A percentile compares a stretch with the other conserved stretches of the same genome.
phyloP scores from a whole-genome alignment of 495 filamentous ascomycete species.

The Niebla homalea region DNA sequence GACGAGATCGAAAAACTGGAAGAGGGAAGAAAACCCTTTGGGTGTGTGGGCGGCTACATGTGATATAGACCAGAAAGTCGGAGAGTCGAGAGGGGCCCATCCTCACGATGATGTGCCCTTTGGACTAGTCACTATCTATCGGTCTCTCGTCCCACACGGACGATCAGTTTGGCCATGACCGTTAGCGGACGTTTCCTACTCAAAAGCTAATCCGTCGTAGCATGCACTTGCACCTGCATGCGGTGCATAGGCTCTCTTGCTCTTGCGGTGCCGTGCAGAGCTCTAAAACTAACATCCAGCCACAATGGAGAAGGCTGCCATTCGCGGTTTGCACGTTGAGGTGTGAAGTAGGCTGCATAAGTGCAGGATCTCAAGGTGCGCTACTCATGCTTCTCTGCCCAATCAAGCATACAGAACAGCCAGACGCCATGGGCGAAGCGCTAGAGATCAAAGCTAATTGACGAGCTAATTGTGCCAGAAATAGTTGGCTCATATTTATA shows the following conservation, averaged over 20 bases:
- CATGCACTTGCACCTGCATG: not conserved
- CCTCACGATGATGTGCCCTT: not conserved
- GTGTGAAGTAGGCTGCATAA: constrained; percentile 6
- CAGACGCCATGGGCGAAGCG: not conserved
- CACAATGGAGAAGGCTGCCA: constrained; percentile 1
- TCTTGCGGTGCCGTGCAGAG: too few species aligned
- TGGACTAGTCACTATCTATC: not conserved
- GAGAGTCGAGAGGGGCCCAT: not conserved
- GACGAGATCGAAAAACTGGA: constrained; percentile 13
- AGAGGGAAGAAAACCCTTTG: constrained; percentile 6
- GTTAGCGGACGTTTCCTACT: not conserved
- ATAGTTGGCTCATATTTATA: not conserved
- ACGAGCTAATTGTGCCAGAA: constrained; percentile 2
- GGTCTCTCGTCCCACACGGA: not conserved
- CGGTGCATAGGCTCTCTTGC: not conserved
- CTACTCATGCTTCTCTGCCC: too few species aligned
- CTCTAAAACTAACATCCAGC: not conserved
- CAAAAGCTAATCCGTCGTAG: not conserved
- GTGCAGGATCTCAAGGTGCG: not conserved
- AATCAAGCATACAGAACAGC: too few species aligned
- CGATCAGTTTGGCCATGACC: not conserved
- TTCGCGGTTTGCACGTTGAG: not conserved
- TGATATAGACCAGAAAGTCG: not conserved
- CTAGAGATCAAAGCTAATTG: not conserved
- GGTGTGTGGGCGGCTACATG: constrained; percentile 20